These are phyloP conservation scores for Saprolegnia parasitica DNA, from an alignment of 352 stramenopile species.

Conservation along the genomic window DNA sequence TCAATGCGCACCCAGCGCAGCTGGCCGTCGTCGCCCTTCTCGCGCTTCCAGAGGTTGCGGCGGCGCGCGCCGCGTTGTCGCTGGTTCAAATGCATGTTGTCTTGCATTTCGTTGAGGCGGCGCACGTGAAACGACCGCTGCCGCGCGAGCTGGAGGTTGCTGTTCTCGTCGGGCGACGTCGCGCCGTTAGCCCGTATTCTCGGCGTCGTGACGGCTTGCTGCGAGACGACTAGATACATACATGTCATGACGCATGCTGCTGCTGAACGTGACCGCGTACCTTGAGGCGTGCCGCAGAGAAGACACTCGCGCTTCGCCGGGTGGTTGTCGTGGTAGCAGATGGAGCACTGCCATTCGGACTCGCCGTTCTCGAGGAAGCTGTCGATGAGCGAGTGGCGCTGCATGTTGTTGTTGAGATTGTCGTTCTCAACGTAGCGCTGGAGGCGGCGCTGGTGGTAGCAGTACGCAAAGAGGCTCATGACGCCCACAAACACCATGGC, in stretches of 20 bases:
- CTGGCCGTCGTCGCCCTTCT: constrained; percentile 62
- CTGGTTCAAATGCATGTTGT: constrained; percentile 71
- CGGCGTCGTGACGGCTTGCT: constrained; percentile 44
- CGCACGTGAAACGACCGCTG: constrained; percentile 78
- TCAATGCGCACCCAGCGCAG: constrained; percentile 73
- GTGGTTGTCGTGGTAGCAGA: constrained; percentile 84
- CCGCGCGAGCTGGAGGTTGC: constrained; percentile 45
- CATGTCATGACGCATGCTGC: neutral
- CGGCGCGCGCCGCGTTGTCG: constrained; percentile 62
- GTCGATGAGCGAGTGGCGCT: constrained; percentile 75
- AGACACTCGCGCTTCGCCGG: constrained; percentile 74
- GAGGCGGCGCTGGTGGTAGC: constrained; percentile 55
- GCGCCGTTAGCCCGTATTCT: constrained; percentile 5
- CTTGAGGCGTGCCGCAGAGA: constrained; percentile 75
- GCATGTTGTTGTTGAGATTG: constrained; percentile 85
- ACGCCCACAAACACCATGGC: constrained; percentile 45
- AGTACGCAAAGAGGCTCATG: constrained; percentile 53
- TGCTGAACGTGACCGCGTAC: constrained; percentile 29
- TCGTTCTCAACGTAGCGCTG: constrained; percentile 53
- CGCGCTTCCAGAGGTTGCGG: constrained; percentile 72
- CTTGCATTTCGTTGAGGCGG: constrained; percentile 48
- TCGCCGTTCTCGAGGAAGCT: constrained; percentile 65
- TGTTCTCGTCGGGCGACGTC: constrained; percentile 27
- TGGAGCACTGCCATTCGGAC: constrained; percentile 72
- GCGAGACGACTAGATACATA: constrained; percentile 52